A percentile compares a stretch with the other conserved stretches of the same genome.
Evolutionary conservation across 495 filamentous ascomycete genomes (phyloP).

Genomic region (Immersiella caudata): DNA sequence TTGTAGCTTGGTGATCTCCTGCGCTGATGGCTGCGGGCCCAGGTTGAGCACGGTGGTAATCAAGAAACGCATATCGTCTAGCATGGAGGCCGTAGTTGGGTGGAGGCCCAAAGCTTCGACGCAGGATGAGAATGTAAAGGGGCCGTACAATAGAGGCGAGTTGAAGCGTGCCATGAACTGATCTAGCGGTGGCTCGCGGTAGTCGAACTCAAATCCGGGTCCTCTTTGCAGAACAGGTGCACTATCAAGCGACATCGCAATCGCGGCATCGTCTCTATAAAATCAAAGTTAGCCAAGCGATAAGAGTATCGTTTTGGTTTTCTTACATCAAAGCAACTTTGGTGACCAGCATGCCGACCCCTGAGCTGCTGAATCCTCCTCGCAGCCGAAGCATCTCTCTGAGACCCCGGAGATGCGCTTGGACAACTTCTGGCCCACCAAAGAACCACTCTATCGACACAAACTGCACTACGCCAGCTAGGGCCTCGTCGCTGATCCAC

Average conservation of each 20-base stretch:
- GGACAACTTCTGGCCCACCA: slow-evolving; percentile 26
- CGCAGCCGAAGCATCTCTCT: slow-evolving; percentile 29
- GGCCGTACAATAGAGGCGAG: slow-evolving; percentile 26
- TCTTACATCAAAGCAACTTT: slow-evolving; percentile 32
- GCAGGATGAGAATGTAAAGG: slow-evolving; percentile 21
- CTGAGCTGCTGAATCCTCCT: slow-evolving; percentile 26
- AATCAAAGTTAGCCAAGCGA: not conserved
- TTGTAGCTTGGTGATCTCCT: slow-evolving; percentile 24
- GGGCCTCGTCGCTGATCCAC: slow-evolving; percentile 26
- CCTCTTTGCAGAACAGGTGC: slow-evolving; percentile 20
- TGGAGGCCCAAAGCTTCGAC: slow-evolving; percentile 23
- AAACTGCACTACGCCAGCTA: slow-evolving; percentile 30
- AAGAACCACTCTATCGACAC: slow-evolving; percentile 34
- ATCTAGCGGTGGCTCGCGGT: slow-evolving; percentile 21
- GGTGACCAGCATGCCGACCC: slow-evolving; percentile 24
- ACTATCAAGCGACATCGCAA: slow-evolving; percentile 27
- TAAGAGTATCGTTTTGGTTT: not conserved
- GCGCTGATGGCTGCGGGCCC: not conserved
- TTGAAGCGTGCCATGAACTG: slow-evolving; percentile 27
- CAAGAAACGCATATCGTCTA: slow-evolving; percentile 31
- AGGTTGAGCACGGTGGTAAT: slow-evolving; percentile 25
- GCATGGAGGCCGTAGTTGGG: slow-evolving; percentile 28
- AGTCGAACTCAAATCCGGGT: slow-evolving; percentile 27
- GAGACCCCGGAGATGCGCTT: slow-evolving; percentile 30
- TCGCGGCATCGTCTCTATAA: slow-evolving; percentile 23